Conservation (phyloP, 805 yeast genomes). For the Ogataea minuta region DNA sequence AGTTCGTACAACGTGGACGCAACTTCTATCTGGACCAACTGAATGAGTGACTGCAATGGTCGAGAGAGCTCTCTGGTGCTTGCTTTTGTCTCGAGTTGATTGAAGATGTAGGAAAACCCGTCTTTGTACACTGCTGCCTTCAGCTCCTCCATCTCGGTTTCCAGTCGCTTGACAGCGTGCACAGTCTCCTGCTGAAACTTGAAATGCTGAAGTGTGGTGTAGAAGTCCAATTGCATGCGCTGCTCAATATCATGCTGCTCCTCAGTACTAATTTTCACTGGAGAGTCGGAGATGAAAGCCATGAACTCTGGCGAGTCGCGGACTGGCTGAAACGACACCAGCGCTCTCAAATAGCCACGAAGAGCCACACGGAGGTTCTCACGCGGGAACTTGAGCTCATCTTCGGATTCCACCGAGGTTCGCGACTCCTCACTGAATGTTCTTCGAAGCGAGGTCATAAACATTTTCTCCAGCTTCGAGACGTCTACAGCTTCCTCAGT, state of each 20-base stretch:
- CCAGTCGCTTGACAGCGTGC: constrained; percentile 30
- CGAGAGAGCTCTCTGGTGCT: constrained; percentile 61
- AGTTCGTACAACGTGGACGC: constrained; percentile 82
- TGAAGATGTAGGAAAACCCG: constrained; percentile 61
- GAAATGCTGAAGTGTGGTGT: constrained; percentile 57
- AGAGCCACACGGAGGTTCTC: constrained; percentile 78
- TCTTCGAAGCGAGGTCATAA: constrained; percentile 19
- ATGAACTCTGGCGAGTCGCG: constrained; percentile 49
- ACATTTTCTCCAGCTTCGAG: constrained; percentile 22
- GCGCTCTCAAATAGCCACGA: constrained; percentile 62
- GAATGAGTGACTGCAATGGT: constrained; percentile 64
- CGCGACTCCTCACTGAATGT: constrained; percentile 9
- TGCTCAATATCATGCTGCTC: constrained; percentile 56
- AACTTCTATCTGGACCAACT: constrained; percentile 79
- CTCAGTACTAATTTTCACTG: constrained; percentile 38
- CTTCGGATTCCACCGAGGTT: constrained; percentile 7
- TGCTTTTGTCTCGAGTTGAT: constrained; percentile 58
- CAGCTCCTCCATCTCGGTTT: constrained; percentile 42
- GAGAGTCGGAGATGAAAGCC: constrained; percentile 48
- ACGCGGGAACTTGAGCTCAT: constrained; percentile 44
- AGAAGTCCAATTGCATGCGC: constrained; percentile 59
- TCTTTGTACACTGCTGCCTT: constrained; percentile 30
- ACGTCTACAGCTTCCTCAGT: constrained; percentile 16
- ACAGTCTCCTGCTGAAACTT: constrained; percentile 63
- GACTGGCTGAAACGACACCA: constrained; percentile 55